Evolutionary conservation across 805 yeast species (phyloP).

Genomic region (Vanderwaltozyma verrucispora): DNA sequence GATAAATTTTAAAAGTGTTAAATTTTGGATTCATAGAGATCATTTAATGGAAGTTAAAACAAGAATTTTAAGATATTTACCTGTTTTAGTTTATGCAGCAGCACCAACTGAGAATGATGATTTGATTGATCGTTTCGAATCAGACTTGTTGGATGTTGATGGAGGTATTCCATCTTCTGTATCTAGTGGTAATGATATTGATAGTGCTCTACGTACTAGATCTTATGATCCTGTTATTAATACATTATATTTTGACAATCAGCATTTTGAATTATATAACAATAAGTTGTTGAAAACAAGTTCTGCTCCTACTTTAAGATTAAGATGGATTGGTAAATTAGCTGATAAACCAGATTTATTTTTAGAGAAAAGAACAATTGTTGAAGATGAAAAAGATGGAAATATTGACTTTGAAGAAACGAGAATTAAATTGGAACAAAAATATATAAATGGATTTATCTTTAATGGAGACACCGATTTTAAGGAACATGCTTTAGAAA

Average conservation of each 20-base stretch:
- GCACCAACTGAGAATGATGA: constrained; percentile 28
- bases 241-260: constrained; percentile 79
- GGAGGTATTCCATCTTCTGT: constrained; percentile 25
- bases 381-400: constrained; percentile 35
- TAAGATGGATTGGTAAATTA: constrained; percentile 86
- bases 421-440: constrained; percentile 65
- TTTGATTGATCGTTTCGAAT: constrained; percentile 19
- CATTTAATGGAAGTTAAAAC: constrained; percentile 95
- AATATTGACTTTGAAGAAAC: constrained; percentile 49
- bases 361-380: constrained; percentile 70
- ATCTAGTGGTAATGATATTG: constrained; percentile 38
- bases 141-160: constrained; percentile 18
- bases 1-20: constrained; percentile 49
- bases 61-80: constrained; percentile 85
- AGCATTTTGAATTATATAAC: constrained; percentile 75
- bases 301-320: constrained; percentile 64
- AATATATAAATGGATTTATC: constrained; percentile 66
- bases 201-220: constrained; percentile 16
- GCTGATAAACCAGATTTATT: constrained; percentile 65
- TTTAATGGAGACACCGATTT: constrained; percentile 36
- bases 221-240: constrained; percentile 73
- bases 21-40: constrained; percentile 97
- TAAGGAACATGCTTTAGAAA: constrained; percentile 44
- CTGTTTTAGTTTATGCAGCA: constrained; percentile 66
- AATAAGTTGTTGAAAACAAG: constrained; percentile 63